These are phyloP conservation scores for Colletotrichum sp. DNA, from an alignment of 2,329 filamentous ascomycete species.

Conservation along the genomic window DNA sequence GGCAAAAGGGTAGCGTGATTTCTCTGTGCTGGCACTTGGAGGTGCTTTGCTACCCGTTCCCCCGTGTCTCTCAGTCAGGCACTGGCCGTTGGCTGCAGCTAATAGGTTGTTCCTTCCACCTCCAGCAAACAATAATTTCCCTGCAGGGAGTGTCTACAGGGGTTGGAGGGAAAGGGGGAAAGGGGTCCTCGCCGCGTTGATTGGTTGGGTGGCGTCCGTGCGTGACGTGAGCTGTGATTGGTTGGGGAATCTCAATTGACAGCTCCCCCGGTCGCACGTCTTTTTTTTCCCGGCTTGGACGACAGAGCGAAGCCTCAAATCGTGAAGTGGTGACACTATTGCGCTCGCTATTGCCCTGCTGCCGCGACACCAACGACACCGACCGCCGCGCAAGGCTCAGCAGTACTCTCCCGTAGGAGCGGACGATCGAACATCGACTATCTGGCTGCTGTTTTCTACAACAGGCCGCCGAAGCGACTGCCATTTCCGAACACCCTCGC, in stretches of 20 bases:
- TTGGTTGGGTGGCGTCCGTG: constrained; percentile 16
- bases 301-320: neutral
- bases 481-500: neutral
- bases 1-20: constrained; percentile 33
- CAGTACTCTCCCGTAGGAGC: neutral
- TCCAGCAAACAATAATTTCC: constrained; percentile 56
- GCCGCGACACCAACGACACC: neutral
- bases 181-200: constrained; percentile 23
- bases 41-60: constrained; percentile 9
- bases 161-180: constrained; percentile 48
- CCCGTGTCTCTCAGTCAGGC: constrained; percentile 17
- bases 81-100: constrained; percentile 21
- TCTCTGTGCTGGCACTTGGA: constrained; percentile 35
- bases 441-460: too few species aligned
- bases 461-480: neutral
- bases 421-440: neutral
- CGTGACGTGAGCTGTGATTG: constrained; percentile 14
- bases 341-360: neutral
- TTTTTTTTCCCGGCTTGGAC: constrained; percentile 10
- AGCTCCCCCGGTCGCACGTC: constrained; percentile 6
- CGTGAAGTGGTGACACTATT: neutral
- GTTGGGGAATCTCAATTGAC: constrained; percentile 16
- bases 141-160: constrained; percentile 40
- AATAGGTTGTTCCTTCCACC: constrained; percentile 35
- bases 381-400: neutral